Conservation (phyloP, 331 rosid species). For the Cydonia oblonga region DNA sequence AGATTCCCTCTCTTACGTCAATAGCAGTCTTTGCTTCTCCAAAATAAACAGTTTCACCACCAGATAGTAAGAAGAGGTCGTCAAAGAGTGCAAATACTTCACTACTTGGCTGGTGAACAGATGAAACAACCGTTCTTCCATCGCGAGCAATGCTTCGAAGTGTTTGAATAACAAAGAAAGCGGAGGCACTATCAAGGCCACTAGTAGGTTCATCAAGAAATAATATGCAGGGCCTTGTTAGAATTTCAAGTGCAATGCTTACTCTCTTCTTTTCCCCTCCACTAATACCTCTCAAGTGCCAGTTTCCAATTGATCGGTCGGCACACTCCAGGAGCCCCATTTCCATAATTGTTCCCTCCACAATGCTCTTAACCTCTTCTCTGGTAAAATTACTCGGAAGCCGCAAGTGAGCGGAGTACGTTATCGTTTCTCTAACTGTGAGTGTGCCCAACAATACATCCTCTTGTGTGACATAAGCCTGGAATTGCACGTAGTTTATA, state of each 20-base stretch:
- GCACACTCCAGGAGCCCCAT: conserved; percentile 96
- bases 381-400: conserved; percentile 52
- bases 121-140: conserved; percentile 79
- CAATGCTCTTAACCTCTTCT: conserved; percentile 45
- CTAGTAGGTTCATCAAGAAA: conserved; percentile 97
- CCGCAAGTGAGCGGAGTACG: conserved; percentile 68
- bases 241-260: conserved; percentile 88
- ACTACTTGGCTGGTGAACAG: conserved; percentile 93
- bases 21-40: conserved; percentile 83
- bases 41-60: conserved; percentile 85
- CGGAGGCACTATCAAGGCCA: conserved; percentile 94
- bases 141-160: conserved; percentile 79
- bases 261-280: conserved; percentile 97
- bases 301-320: conserved; percentile 68
- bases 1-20: conserved; percentile 31
- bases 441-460: conserved; percentile 83
- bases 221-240: conserved; percentile 68
- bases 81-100: conserved; percentile 98
- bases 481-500: neutral
- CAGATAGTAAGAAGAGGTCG: conserved; percentile 76
- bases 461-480: conserved; percentile 77
- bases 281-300: conserved; percentile 92
- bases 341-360: conserved; percentile 75
- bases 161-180: conserved; percentile 85
- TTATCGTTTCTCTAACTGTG: conserved; percentile 73